phyloP scores from a whole-genome alignment of 441 rosid species.

The Euphorbia celastroides region DNA sequence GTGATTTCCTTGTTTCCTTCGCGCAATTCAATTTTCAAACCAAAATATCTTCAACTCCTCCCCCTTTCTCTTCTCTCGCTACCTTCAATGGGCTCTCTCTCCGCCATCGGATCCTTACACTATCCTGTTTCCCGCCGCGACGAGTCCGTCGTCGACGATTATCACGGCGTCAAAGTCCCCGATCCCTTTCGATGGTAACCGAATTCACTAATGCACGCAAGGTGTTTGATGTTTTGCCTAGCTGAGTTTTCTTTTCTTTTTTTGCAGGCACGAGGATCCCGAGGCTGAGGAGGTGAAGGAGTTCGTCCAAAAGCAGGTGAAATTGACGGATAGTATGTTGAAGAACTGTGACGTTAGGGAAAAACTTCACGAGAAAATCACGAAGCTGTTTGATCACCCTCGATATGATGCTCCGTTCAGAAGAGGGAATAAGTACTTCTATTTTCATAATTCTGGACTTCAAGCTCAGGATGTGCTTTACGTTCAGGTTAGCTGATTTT shows the following conservation, averaged over 20 bases:
- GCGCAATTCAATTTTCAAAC: no score
- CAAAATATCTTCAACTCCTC: no score
- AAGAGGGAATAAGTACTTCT: constrained; percentile 73
- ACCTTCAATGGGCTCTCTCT: no score
- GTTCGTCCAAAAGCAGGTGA: constrained; percentile 65
- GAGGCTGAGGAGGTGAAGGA: constrained; percentile 76
- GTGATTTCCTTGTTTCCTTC: no score
- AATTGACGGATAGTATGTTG: constrained; percentile 62
- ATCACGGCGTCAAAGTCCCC: constrained; percentile 44
- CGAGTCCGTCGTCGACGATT: no score
- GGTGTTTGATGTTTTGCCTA: not conserved
- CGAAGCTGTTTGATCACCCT: constrained; percentile 67
- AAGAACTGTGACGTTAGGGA: constrained; percentile 55
- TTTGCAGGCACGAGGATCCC: constrained; percentile 82
- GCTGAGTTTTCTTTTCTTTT: not conserved
- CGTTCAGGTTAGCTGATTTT: constrained; percentile 45
- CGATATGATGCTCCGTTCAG: constrained; percentile 62
- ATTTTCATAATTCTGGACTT: constrained; percentile 80
- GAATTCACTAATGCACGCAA: not conserved
- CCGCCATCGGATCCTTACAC: no score
- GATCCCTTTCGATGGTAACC: constrained; percentile 90
- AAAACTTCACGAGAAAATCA: constrained; percentile 56
- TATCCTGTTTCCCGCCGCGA: no score
- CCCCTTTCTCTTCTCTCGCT: no score
- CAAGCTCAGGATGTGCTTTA: constrained; percentile 74